These are phyloP conservation scores for Corylus americana DNA, from an alignment of 306 rosid species.

Conservation along the genomic window DNA sequence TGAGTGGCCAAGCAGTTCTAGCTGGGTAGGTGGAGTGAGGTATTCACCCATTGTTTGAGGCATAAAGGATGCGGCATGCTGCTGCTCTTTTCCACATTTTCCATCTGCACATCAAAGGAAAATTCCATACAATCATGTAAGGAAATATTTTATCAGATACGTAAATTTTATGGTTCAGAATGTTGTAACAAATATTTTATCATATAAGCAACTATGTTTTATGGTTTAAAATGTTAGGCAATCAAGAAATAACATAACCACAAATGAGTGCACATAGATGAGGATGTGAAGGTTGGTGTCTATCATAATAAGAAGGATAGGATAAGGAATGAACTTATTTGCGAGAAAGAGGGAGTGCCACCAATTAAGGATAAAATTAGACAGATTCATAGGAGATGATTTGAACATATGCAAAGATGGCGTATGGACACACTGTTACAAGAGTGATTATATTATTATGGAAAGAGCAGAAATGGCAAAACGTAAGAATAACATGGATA, in stretches of 20 bases:
- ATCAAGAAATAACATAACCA: not conserved
- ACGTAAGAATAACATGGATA: too few species aligned
- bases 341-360: not conserved
- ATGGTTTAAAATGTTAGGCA: not conserved
- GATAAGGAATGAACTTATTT: constrained; percentile 1
- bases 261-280: not conserved
- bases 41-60: constrained; percentile 28
- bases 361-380: not conserved
- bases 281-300: not conserved
- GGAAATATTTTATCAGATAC: not conserved
- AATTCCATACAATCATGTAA: not conserved
- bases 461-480: too few species aligned
- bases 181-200: not conserved
- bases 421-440: too few species aligned
- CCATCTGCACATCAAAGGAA: constrained; percentile 26
- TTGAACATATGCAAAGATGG: too few species aligned
- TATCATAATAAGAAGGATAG: not conserved
- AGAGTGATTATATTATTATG: too few species aligned
- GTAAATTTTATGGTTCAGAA: not conserved
- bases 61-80: constrained; percentile 1
- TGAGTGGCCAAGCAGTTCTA: constrained; percentile 31
- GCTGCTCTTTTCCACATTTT: constrained; percentile 19
- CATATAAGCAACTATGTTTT: not conserved
- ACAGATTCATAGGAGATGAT: too few species aligned
- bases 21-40: constrained; percentile 19